phyloP scores from a whole-genome alignment of 1,284 basidiomycete species.

The Ustilago esculenta region DNA sequence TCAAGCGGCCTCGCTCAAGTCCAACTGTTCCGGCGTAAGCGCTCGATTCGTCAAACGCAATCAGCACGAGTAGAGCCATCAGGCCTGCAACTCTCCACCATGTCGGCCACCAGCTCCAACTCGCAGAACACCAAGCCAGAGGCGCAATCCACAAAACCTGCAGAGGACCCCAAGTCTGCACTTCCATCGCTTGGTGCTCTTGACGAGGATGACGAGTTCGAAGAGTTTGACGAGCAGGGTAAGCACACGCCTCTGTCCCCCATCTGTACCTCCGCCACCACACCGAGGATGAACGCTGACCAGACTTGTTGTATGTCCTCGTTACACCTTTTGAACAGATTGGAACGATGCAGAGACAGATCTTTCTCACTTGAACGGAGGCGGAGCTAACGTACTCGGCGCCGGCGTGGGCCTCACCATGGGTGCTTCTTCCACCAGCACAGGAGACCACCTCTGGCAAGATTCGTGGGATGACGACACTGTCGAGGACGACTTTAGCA shows the following conservation, averaged over 20 bases:
- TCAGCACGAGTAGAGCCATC: too few species aligned
- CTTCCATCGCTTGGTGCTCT: slow-evolving; percentile 61
- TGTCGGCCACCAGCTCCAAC: slow-evolving; percentile 39
- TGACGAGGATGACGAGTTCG: slow-evolving; percentile 67
- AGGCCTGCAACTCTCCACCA: slow-evolving; percentile 2
- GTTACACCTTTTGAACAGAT: slow-evolving; percentile 70
- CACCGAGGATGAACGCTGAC: too few species aligned
- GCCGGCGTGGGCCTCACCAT: slow-evolving; percentile 45
- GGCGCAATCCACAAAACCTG: slow-evolving; percentile 21
- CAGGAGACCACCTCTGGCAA: slow-evolving; percentile 83
- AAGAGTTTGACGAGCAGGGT: slow-evolving; percentile 66
- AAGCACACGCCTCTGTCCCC: slow-evolving; percentile 11
- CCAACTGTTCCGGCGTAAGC: too few species aligned
- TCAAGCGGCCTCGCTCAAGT: too few species aligned
- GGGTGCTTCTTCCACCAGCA: slow-evolving; percentile 41
- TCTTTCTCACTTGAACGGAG: slow-evolving; percentile 73
- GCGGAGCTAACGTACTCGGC: slow-evolving; percentile 32
- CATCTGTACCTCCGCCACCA: background rate
- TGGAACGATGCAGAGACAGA: slow-evolving; percentile 86
- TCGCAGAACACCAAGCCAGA: slow-evolving; percentile 32
- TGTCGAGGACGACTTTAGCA: slow-evolving; percentile 95
- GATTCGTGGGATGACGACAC: slow-evolving; percentile 99
- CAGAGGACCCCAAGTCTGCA: slow-evolving; percentile 23
- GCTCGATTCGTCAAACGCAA: too few species aligned
- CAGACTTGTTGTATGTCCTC: too few species aligned